Evolutionary conservation across 495 filamentous ascomycete species (phyloP), one percentile per base, ranked within the genome.

Genomic region (Symbiotaphrina buchneri): DNA sequence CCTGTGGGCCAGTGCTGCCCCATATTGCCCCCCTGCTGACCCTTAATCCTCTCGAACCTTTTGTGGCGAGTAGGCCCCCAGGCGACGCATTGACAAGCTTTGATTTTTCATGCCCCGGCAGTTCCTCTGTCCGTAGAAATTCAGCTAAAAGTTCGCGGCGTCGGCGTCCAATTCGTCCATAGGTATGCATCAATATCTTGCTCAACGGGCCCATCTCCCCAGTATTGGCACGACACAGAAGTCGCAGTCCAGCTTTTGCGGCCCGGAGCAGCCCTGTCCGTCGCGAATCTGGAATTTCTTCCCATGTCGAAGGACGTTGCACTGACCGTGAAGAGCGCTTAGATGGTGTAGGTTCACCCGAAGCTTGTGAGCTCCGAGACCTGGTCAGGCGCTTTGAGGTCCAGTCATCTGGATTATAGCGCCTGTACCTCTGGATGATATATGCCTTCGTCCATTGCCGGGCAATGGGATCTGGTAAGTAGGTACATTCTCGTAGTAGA

Each of bases 401-500:
- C 31, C 27, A 13, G 32, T 26, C 29, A 31, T 41, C 22, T 36
- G 28, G 13, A 21, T 32, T 19, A 47, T 48, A 73, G 18, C 43
- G 43, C 18, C 58, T 58, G 41, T 63, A 94, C 29, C 73, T 64
- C 13, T 41, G 15, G 25, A 66, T 39, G 36, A 82, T 58, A 38
- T 72, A 54, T 11, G 56, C 39, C 37, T 56, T 55, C 40, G 77
- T 51, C 44, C 65, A 74, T 15, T 43, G 41, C 24, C 72, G 69
- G 18, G 75, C 74, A 30, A 64, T 44, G 3, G 68, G 52, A 45
- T 83, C 76, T 8, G 82, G 82, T 16, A 97, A 69, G 46, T 92
- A 91, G 35, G 74, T 69, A 16, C 69, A 65, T 57, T 93, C 74
- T 38, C 85, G 79, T 28, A 94, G 70, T 5, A 90, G 60, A 21